Base-by-base conservation (phyloP, 805 yeast genomes). In the Barnettozyma wickerhamii region DNA sequence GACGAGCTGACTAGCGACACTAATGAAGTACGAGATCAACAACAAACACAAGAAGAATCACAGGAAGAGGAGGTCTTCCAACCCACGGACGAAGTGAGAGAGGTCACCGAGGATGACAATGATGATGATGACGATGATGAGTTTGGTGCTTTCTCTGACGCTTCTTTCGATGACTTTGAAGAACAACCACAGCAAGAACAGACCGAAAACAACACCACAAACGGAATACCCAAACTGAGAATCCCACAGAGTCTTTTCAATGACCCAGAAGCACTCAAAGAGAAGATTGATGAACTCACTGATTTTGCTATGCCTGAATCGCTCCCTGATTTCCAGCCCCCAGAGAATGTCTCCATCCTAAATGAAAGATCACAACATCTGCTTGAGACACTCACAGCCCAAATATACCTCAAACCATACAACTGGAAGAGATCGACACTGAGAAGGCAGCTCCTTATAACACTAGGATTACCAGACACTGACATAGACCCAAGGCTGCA, bases 381-480 rank as follows among this genome's bases (percentile, higher is more conserved):
- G 10, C 71, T 74, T 62, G 60, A 62, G 17, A 71, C 71, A 40
- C 59, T 81, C n/a, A 65, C 76, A 3, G 64, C 65, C 9, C 41
- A 67, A 13, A 77, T 79, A 0, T 68, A 70, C 36, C 58, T 77
- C 26, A 71, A 70, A 21, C 84, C 81, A 1, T 71, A 80, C 14
- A 80, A 79, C 44, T 87, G 95, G 95, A 74, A 72, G 32, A 71
- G 71, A 40, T 81, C 85, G 55, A 68, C 78, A 15, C 71, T 84
- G 19, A 74, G 89, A 37, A 74, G 83, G 50, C 77, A 75, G 49
- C 60, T 87, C 24, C 65, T 84, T 24, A 65, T 81, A 15, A 73
- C 79, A 21, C 63, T 87, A 33, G 89, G 90, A 1, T 72, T 87
- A 2, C 95, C 95, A 0, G 74, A 84, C 30, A 81, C 82, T 51